Evolutionary conservation across 371 early-diverging fungal genomes (phyloP), one percentile per base, ranked within the genome.

Genomic region (Zopfochytrium polystomum): DNA sequence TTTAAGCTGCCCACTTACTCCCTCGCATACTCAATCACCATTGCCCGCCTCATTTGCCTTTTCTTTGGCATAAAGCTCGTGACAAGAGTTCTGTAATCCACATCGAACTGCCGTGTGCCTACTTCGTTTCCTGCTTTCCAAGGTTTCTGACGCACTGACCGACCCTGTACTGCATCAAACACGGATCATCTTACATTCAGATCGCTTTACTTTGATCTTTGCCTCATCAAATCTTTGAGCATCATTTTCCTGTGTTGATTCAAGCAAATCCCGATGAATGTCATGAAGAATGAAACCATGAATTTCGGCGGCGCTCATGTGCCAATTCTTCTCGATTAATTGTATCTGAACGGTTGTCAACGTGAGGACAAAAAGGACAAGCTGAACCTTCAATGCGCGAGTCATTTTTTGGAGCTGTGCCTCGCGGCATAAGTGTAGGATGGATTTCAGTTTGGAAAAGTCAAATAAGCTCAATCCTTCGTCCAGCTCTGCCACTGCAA

Each of bases 401-500:
- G 68, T 15, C 18, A 60, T 25, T 26, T 48, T 63, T 29, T 27
- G 20, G 3, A 63, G 25, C 25, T 51, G 58, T 13, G 49, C 20
- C 6, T 55, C 53, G 13, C 67, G 57, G 3, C 53, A 27, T 2
- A 67, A 22, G 1, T 47, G 3, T 7, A 58, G 34, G 30, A 67
- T 58, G 1, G 57, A 35, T 20, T 55, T 20, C n/a, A 67, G 47
- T 20, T 54, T 58, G 0, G 62, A 53, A 55, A 67, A 67, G 29
- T 67, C 59, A 56, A 68, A 63, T 1, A 29, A 15, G 26, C 58
- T 53, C 27, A 47, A 47, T n/a, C 57, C 13, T 25, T 75, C 75
- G 51, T 79, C 79, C 34, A 79, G 59, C 59, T 79, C 79, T 0
- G 67, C 54, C 25, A 76, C 66, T 2, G 79, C 76, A 6, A 79